Base-by-base conservation (phyloP, 768 basidiomycete genomes). In the Glaciozyma martinii region DNA sequence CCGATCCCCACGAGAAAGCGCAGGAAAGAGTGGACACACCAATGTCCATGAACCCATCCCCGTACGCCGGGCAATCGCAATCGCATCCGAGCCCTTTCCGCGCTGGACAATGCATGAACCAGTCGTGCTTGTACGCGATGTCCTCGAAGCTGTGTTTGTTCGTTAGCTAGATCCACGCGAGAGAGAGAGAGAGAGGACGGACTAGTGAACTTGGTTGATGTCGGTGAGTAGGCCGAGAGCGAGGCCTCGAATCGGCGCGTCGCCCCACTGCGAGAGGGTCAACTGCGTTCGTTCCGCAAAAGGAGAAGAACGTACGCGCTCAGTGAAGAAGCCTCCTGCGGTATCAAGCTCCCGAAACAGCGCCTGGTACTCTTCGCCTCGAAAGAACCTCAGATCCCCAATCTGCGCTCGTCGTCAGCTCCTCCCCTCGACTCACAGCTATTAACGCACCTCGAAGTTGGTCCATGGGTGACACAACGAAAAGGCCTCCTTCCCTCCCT, bases 241-340 rank as follows among this genome's bases (percentile, higher is more conserved):
- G 29, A 72, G 60, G 18, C 61, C 56, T 1, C 71, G 56, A 1
- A 71, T 61, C 1, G 69, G 69, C 6, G 69, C 69, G 25, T 71
- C 69, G 21, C 69, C 69, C 69, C 69, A 71, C 68, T 69, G 61
- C 37, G 10, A 40, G 42, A 19, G 25, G 12, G 27, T 57, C 6
- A 57, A 42, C 56, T 13, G 23, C 9, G 25, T 3, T 19, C n/a
- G 27, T 15, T 16, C 18, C 3, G 25, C 40, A 10, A 3, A 37
- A 27, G 21, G 29, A 43, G 4, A 13, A 29, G 15, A 4, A 32
- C 59, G 21, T 42, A 65, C 64, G 10, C 64, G 42, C 42, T 66
- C 65, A 21, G 90, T 90, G 76, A 91, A 92, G 76, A 92, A 92
- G 18, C 90, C 90, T 62, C 90, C 90, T 47, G 80, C 80, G 61